phyloP scores from a whole-genome alignment of 1,139 yeast species.

The Kurtzmaniella natalensis region DNA sequence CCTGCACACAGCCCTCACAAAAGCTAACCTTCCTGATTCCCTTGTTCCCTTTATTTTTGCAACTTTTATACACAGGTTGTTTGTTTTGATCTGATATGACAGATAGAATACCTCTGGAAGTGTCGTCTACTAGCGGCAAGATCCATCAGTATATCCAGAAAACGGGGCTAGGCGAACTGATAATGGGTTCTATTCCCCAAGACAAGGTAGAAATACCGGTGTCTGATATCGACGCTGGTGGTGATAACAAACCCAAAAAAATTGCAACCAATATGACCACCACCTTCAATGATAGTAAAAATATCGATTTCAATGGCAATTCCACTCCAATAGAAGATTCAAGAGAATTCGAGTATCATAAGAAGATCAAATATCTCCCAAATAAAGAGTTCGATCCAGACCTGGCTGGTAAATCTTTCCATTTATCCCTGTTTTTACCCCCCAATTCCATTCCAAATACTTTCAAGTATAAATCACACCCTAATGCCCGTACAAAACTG shows the following conservation, averaged over 20 bases:
- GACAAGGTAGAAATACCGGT: no score
- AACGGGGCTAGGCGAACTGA: slow-evolving; percentile 21
- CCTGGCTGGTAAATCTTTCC: slow-evolving; percentile 4
- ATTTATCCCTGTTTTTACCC: slow-evolving; percentile 14
- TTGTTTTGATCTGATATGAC: slow-evolving; percentile 1
- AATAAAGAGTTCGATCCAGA: slow-evolving; percentile 30
- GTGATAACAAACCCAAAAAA: no score
- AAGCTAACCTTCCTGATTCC: no score
- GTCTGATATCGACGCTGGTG: no score
- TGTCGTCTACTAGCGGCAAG: slow-evolving; percentile 20
- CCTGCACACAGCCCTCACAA: no score
- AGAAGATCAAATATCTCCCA: slow-evolving; percentile 31
- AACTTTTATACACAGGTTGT: slow-evolving; percentile 3
- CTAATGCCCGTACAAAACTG: slow-evolving; percentile 41
- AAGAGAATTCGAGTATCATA: slow-evolving; percentile 21
- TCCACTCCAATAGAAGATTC: no score
- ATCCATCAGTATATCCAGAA: slow-evolving; percentile 21
- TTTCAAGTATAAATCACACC: slow-evolving; percentile 42
- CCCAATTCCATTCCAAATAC: slow-evolving; percentile 41
- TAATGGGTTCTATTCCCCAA: slow-evolving; percentile 4
- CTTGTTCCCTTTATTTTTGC: not conserved
- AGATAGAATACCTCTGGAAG: slow-evolving; percentile 14
- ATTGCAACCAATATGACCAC: no score
- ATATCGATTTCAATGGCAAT: no score
- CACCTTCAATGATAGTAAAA: no score